Evolutionary conservation across 2,329 filamentous ascomycete genomes (phyloP), one percentile per base, ranked within the genome.

Genomic region (Botrytis aclada): DNA sequence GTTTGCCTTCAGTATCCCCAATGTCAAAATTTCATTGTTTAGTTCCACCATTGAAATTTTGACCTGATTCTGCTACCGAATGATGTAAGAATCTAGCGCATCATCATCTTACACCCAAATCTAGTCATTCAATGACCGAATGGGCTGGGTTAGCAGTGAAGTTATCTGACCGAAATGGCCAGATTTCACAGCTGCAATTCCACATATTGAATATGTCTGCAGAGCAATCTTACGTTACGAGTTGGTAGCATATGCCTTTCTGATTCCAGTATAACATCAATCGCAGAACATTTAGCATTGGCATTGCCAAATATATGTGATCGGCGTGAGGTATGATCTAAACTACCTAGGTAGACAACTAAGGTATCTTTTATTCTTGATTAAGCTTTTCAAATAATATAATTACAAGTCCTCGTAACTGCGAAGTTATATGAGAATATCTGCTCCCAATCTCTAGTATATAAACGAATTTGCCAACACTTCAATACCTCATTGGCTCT

Each of bases 401-500:
- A 54, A 67, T 56, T 67, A 67, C 47, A 67, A 67, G 34, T 41
- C 47, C 63, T 47, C 10, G 37, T 67, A 32, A 41, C 10, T 25
- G n/a, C 4, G 18, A 29, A 56, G 34, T 37, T 41, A 41, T 29
- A 16, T 67, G 7, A 39, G 37, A 29, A 1, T 16, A 10, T 25
- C n/a, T 37, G 34, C 64, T 56, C 34, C 34, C 16, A 34, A 41
- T 32, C 34, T 25, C 25, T 41, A 54, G 16, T 56, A 54, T 41
- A 41, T 16, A n/a, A 67, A 56, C n/a, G 54, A 22, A 56, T 29
- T n/a, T 58, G 10, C n/a, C 37, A 69, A 32, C 20, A 41, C n/a
- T 20, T 25, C 29, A 69, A 20, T 18, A 7, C 10, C 34, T 69
- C n/a, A 56, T 8, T 54, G 32, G 18, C 62, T 73, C 74, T 81